phyloP scores from a whole-genome alignment of 768 basidiomycete genomes.

The Stropharia rugosoannulata region DNA sequence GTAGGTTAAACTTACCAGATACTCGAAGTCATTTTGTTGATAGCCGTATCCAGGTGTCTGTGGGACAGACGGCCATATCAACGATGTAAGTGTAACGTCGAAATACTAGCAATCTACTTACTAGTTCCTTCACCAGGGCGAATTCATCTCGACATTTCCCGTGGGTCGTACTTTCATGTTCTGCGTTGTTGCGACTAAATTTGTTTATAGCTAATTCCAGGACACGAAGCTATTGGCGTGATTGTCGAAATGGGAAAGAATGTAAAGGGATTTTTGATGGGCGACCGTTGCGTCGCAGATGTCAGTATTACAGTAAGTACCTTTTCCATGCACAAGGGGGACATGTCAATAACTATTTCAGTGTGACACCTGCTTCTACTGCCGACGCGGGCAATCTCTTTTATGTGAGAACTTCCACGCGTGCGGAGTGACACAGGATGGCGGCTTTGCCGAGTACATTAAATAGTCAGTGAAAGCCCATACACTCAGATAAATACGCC shows the following conservation, averaged over 20 bases:
- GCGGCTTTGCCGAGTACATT: slow-evolving; percentile 90
- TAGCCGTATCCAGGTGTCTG: slow-evolving; percentile 44
- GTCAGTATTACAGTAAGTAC: slow-evolving; percentile 56
- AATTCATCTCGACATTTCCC: slow-evolving; percentile 67
- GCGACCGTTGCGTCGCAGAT: slow-evolving; percentile 86
- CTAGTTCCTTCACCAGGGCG: slow-evolving; percentile 62
- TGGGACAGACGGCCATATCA: slow-evolving; percentile 54
- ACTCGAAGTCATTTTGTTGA: slow-evolving; percentile 9
- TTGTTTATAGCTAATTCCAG: slow-evolving; percentile 32
- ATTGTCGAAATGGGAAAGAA: slow-evolving; percentile 77
- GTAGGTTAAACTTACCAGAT: slow-evolving; percentile 9
- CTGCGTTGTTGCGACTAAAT: slow-evolving; percentile 38
- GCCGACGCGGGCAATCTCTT: slow-evolving; percentile 78
- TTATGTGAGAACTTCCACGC: slow-evolving; percentile 85
- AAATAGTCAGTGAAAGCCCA: slow-evolving; percentile 50
- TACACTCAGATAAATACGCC: not conserved
- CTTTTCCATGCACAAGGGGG: slow-evolving; percentile 26
- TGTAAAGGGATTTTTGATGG: slow-evolving; percentile 71
- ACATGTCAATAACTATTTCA: slow-evolving; percentile 24
- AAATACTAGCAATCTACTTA: not conserved
- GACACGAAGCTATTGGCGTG: slow-evolving; percentile 58
- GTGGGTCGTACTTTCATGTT: slow-evolving; percentile 24
- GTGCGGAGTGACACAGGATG: slow-evolving; percentile 76
- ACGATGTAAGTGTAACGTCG: slow-evolving; percentile 36
- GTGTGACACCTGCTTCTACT: slow-evolving; percentile 88